These are phyloP conservation scores for Rhodamnia argentea DNA, from an alignment of 345 rosid genomes.

Conservation along the genomic window DNA sequence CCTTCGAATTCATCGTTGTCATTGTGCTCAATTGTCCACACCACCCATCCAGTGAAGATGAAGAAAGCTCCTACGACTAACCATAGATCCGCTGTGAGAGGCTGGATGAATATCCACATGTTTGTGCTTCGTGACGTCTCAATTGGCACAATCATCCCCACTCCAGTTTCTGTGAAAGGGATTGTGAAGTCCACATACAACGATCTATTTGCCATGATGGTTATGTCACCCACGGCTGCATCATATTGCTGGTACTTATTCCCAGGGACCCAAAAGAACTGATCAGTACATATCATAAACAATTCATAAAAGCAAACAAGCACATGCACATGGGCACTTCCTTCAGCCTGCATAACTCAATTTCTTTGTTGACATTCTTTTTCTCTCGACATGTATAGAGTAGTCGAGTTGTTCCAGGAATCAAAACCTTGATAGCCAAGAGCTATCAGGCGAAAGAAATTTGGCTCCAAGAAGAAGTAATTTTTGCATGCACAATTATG, in stretches of 20 bases:
- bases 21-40: conserved; percentile 40
- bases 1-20: conserved; percentile 29
- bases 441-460: too few species aligned
- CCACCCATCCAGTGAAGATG: conserved; percentile 26
- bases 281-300: not conserved
- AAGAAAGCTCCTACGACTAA: conserved; percentile 19
- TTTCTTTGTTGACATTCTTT: too few species aligned
- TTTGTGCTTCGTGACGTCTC: conserved; percentile 7
- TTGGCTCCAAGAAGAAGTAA: too few species aligned
- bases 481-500: too few species aligned
- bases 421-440: too few species aligned
- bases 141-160: conserved; percentile 28
- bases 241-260: not conserved
- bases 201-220: conserved; percentile 25
- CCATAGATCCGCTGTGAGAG: conserved; percentile 38
- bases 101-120: conserved; percentile 45
- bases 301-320: not conserved
- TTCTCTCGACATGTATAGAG: too few species aligned
- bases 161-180: conserved; percentile 35
- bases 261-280: not conserved
- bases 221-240: conserved; percentile 33
- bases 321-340: not conserved
- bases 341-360: too few species aligned
- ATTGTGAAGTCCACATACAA: conserved; percentile 31
- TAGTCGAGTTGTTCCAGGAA: too few species aligned